phyloP scores from a whole-genome alignment of 2,329 filamentous ascomycete genomes.

The Pezicula rhizophila region DNA sequence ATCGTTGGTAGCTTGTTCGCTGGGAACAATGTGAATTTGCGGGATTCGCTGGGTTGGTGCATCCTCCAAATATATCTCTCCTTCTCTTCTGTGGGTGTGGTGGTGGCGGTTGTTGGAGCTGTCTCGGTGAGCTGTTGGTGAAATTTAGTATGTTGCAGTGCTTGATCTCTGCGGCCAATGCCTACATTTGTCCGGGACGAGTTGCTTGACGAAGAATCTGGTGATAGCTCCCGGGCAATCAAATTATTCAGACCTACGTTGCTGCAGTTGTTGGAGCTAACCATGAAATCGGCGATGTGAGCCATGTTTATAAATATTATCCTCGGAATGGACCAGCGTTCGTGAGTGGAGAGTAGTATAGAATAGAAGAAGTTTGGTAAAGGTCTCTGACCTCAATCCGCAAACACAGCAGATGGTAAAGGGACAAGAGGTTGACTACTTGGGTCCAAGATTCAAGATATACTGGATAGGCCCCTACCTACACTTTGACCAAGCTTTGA shows the following conservation, averaged over 20 bases:
- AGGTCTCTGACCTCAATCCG: neutral
- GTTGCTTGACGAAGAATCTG: constrained; percentile 16
- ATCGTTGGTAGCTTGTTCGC: constrained; percentile 30
- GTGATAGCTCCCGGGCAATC: constrained; percentile 45
- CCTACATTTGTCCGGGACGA: constrained; percentile 30
- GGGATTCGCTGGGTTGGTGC: constrained; percentile 43
- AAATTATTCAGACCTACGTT: constrained; percentile 35
- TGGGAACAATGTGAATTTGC: constrained; percentile 59
- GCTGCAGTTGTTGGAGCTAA: constrained; percentile 26
- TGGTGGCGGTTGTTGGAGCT: neutral
- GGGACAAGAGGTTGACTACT: no score
- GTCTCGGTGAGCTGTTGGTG: constrained; percentile 1
- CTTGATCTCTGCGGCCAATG: constrained; percentile 14
- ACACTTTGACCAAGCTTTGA: constrained; percentile 1
- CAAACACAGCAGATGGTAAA: no score
- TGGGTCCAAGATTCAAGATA: no score
- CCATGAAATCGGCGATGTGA: constrained; percentile 56
- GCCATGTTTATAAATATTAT: constrained; percentile 37
- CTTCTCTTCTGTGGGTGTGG: constrained; percentile 20
- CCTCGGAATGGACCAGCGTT: no score
- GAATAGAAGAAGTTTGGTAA: neutral
- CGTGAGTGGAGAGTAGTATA: no score
- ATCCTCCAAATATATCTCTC: constrained; percentile 55
- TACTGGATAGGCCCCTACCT: no score
- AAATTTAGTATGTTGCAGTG: neutral